phyloP scores from a whole-genome alignment of 805 yeast species.

The Schizosaccharomyces cryophilus region DNA sequence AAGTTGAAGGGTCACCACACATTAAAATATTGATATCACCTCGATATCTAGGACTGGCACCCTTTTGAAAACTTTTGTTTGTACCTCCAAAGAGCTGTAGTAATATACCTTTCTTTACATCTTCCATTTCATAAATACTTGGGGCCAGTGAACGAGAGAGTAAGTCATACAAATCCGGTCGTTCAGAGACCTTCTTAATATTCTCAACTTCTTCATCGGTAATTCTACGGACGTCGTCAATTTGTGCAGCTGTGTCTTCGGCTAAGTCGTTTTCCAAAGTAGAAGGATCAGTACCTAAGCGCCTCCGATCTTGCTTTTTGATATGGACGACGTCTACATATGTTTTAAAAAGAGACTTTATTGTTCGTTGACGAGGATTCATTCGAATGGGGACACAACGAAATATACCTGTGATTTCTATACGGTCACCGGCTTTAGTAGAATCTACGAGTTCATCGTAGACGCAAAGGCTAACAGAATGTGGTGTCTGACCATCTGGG shows the following conservation, averaged over 20 bases:
- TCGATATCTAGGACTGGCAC: conserved; percentile 62
- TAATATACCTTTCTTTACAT: conserved; percentile 82
- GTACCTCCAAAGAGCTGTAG: conserved; percentile 91
- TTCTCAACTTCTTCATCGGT: conserved; percentile 42
- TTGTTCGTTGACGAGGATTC: conserved; percentile 59
- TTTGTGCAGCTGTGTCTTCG: conserved; percentile 22
- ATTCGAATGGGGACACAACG: conserved; percentile 78
- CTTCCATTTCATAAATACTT: conserved; percentile 88
- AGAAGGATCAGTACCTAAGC: conserved; percentile 58
- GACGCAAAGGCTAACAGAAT: conserved; percentile 75
- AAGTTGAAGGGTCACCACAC: conserved; percentile 96
- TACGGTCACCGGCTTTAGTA: conserved; percentile 87
- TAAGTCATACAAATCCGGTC: conserved; percentile 65
- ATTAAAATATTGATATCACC: conserved; percentile 81
- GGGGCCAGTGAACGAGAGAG: conserved; percentile 86
- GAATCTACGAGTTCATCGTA: conserved; percentile 89
- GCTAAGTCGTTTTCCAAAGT: conserved; percentile 34
- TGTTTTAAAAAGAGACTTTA: conserved; percentile 70
- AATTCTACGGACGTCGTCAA: conserved; percentile 50
- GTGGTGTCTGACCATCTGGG: conserved; percentile 98
- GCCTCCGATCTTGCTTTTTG: conserved; percentile 56
- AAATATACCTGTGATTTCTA: conserved; percentile 87
- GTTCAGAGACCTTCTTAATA: conserved; percentile 34
- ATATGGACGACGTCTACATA: conserved; percentile 86
- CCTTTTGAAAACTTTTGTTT: conserved; percentile 63